Evolutionary conservation across 169 alveolate species (phyloP).

Genomic region (Fabrea salina): DNA sequence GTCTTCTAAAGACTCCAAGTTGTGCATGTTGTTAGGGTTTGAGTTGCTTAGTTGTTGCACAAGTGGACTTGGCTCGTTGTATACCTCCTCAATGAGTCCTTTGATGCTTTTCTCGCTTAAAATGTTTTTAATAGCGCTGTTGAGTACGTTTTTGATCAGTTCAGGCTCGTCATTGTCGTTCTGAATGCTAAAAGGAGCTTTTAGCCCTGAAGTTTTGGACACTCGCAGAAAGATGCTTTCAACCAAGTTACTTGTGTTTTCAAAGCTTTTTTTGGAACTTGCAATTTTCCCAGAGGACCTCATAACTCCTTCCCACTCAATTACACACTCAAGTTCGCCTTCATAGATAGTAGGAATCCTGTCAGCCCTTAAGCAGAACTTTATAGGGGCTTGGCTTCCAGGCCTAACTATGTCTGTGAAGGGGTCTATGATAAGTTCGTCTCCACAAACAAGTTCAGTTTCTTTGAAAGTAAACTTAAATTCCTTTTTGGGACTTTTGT

Average conservation of each 20-base stretch:
- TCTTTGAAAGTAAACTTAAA: slow-evolving; percentile 15
- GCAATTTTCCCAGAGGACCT: not conserved
- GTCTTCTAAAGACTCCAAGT: slow-evolving; percentile 17
- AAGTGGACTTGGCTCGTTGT: not conserved
- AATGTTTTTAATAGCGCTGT: not conserved
- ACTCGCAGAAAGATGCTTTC: slow-evolving; percentile 29
- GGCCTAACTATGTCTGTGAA: not conserved
- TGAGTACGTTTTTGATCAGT: slow-evolving; percentile 1
- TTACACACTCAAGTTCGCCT: slow-evolving; percentile 28
- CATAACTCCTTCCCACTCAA: not conserved
- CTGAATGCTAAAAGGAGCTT: not conserved
- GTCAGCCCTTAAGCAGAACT: not conserved
- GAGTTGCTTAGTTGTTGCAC: not conserved
- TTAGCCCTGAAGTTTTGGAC: not conserved
- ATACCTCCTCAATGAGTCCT: not conserved
- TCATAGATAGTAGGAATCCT: slow-evolving; percentile 28
- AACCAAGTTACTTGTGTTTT: not conserved
- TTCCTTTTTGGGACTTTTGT: not conserved
- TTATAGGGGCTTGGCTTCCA: slow-evolving; percentile 17
- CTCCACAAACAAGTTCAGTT: slow-evolving; percentile 27
- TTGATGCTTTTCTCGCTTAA: not conserved
- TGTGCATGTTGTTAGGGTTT: not conserved
- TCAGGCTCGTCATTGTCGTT: slow-evolving; percentile 3
- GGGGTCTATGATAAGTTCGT: slow-evolving; percentile 23
- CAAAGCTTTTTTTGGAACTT: not conserved